phyloP scores from a whole-genome alignment of 306 rosid genomes.

The Vigna hirtella region DNA sequence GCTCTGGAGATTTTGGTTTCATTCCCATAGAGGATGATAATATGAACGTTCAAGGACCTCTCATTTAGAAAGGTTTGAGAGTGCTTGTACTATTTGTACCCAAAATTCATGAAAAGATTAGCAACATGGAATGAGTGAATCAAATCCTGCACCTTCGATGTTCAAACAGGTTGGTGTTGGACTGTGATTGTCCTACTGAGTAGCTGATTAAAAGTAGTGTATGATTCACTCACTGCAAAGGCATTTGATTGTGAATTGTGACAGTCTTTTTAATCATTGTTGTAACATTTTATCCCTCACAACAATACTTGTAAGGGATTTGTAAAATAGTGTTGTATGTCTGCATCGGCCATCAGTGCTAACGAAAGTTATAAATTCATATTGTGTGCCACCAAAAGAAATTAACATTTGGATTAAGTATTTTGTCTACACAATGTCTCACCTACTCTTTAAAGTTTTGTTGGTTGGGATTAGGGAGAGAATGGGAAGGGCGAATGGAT shows the following conservation, averaged over 20 bases:
- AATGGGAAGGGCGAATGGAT: too few species aligned
- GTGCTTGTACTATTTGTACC: slow-evolving; percentile 26
- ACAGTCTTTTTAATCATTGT: not conserved
- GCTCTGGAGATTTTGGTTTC: not conserved
- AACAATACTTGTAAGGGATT: not conserved
- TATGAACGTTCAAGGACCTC: not conserved
- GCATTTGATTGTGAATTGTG: slow-evolving; percentile 1
- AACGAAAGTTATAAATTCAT: too few species aligned
- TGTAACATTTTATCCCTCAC: slow-evolving; percentile 12
- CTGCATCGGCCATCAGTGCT: not conserved
- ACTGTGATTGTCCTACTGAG: not conserved
- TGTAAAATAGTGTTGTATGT: not conserved
- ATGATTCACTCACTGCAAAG: slow-evolving; percentile 28
- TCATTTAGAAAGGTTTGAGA: not conserved
- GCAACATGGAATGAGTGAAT: not conserved
- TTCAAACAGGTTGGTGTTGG: not conserved
- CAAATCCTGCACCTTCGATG: slow-evolving; percentile 10
- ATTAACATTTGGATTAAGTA: too few species aligned
- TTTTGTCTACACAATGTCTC: too few species aligned
- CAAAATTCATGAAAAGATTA: not conserved
- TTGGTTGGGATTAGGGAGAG: too few species aligned
- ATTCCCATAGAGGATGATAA: not conserved
- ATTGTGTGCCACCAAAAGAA: too few species aligned
- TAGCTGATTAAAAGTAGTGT: not conserved
- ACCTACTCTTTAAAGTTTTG: too few species aligned